Evolutionary conservation across 2,329 filamentous ascomycete genomes (phyloP), one percentile per base, ranked within the genome.

Genomic region (Fusarium oxysporum): DNA sequence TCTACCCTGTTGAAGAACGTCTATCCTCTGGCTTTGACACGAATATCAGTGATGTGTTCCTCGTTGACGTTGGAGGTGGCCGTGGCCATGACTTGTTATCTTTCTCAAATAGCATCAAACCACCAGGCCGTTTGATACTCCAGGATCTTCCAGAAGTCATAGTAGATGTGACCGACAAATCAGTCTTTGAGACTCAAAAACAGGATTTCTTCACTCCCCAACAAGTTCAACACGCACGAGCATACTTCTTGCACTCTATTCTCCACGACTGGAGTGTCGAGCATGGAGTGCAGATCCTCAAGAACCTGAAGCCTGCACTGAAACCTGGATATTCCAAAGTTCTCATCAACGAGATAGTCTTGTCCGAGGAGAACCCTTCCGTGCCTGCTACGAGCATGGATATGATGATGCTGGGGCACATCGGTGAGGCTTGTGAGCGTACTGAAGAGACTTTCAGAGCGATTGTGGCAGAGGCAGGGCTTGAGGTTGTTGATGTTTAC

Each of bases 241-340:
- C 37, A 19, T 61, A 69, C 37, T 40, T 50, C 28, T 72, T 80
- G 77, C 72, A 80, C 81, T 61, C 78, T 77, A 56, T 79, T 47
- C 77, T 84, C 3, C 82, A 84, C 63, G 80, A 84, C 61, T 84
- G 82, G 63, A 69, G 78, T 28, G 81, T 83, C 57, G 73, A 77
- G 4, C 77, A 77, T 19, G 78, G 75, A 32, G 76, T 79, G 3
- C 56, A 72, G 28, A 82, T 83, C 3, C 73, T 84, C 10, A 57
- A 73, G 45, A 76, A 75, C 6, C 54, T 82, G 8, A 62, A 73
- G 6, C 68, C 70, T 8, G 80, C 81, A 13, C 78, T 83, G 76
- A 66, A 47, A 44, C 63, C 63, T 10, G 64, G 72, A 7, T 74
- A 74, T 44, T 68, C 61, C 32, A 68, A 40, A 23, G 30, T 74